Base-by-base conservation (phyloP, 306 rosid genomes). In the Castanopsis chinensis region DNA sequence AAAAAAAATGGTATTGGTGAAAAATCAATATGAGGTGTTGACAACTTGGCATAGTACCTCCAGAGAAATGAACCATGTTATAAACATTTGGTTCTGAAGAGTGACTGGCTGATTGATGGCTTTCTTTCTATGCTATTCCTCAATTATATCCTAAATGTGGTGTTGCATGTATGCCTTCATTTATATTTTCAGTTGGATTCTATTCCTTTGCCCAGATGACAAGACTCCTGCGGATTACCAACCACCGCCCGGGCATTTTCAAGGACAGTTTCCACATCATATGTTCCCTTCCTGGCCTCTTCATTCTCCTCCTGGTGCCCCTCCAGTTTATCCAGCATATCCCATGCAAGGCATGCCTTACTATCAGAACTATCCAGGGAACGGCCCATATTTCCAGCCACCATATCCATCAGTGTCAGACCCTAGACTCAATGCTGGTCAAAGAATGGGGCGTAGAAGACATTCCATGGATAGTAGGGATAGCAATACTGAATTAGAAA, bases 341-440 rank as follows among this genome's bases (percentile, higher is more conserved):
- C 92, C 97, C 51, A 87, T 94, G 86, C 99, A 92, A 79, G 99
- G 99, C 83, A 91, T 96, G 85, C 98, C 98, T 73, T 96, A 91
- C 84, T 96, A 89, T 84, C 98, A 83, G 78, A 72, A 89, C 73
- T 91, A 89, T 85, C 94, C 91, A 3, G 99, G 96, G 79, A 83
- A 87, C 74, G 55, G 88, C 84, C 97, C 93, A 2, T 90, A 43
- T 82, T 86, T 85, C 81, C 99, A 90, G 84, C 90, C 98, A 74
- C 92, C 88, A 71, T 91, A 88, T 88, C 84, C 93, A 20, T 80
- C 86, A 6, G 74, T 73, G 58, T 97, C 89, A 43, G 97, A 93
- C 83, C 92, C 90, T 37, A 88, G 94, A 76, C 53, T 82, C 70
- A 55, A 78, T 73, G 72, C 86, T 63, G 88, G 91, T 81, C 89